Evolutionary conservation across 176 grass and related monocot species (phyloP).

Genomic region (Raddia distichophylla): DNA sequence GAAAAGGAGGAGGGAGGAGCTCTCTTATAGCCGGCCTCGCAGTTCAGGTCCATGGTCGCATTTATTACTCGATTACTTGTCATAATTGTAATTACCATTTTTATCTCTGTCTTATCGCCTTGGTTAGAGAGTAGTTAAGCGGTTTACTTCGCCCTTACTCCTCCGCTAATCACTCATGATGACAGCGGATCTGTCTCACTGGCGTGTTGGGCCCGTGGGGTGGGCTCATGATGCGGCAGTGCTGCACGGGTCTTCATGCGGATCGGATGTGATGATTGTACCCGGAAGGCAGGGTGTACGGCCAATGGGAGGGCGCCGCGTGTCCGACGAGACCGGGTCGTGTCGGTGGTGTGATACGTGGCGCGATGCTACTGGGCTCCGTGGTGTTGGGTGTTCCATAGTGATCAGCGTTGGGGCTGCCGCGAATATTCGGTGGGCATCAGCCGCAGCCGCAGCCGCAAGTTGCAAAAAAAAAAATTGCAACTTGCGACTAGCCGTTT

Average conservation of each 20-base stretch:
- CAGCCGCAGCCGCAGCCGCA: not conserved
- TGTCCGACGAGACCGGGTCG: not conserved
- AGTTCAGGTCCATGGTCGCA: not conserved
- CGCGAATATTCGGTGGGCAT: slow-evolving; percentile 32
- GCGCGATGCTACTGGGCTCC: accelerated
- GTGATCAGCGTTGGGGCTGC: not conserved
- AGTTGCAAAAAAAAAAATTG: not conserved
- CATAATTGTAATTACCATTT: not conserved
- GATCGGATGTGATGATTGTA: not conserved
- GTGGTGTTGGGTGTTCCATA: not conserved
- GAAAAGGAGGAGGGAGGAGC: slow-evolving; percentile 12
- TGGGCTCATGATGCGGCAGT: not conserved
- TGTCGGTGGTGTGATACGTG: slow-evolving; percentile 8
- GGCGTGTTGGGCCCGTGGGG: not conserved
- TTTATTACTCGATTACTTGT: not conserved
- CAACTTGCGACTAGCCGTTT: too few species aligned
- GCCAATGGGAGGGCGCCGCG: not conserved
- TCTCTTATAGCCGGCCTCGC: slow-evolving; percentile 46
- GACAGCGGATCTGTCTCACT: not conserved
- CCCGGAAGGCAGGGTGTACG: accelerated
- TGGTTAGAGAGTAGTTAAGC: not conserved
- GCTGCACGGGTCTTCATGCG: not conserved
- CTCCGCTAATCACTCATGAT: slow-evolving; percentile 6
- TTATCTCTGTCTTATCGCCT: not conserved
- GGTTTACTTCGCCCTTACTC: slow-evolving; percentile 42